These are phyloP conservation scores for Mortierella claussenii DNA, from an alignment of 192 early-diverging fungal genomes.

Conservation along the genomic window DNA sequence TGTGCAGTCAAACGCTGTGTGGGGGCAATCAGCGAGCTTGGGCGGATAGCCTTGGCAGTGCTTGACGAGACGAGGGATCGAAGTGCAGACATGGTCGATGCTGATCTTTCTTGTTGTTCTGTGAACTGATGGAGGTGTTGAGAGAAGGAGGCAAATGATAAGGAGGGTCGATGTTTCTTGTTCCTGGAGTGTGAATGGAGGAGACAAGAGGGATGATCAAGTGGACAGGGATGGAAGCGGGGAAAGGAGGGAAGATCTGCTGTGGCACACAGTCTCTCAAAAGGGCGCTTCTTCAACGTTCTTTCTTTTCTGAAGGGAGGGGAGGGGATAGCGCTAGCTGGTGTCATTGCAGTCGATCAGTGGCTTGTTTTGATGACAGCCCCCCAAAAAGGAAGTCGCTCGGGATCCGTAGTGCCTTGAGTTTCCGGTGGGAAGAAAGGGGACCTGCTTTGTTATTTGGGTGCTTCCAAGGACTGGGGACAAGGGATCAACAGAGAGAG, in stretches of 20 bases:
- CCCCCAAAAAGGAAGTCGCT: neutral
- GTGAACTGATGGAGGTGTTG: neutral
- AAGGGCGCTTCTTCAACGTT: neutral
- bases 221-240: neutral
- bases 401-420: too few species aligned
- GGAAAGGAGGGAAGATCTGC: neutral
- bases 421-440: too few species aligned
- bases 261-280: too few species aligned
- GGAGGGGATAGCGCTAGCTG: neutral
- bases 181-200: neutral
- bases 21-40: conserved; percentile 22
- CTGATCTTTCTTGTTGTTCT: too few species aligned
- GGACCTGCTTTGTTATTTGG: too few species aligned
- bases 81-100: conserved; percentile 43
- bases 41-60: conserved; percentile 29
- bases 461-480: too few species aligned
- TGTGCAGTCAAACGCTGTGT: conserved; percentile 44
- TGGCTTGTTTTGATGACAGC: neutral
- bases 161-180: too few species aligned
- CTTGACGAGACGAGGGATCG: conserved; percentile 46
- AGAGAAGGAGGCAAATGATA: conserved; percentile 2
- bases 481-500: too few species aligned
- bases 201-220: neutral
- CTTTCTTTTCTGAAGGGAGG: neutral
- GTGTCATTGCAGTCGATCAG: neutral